Conservation (phyloP, 2,329 filamentous ascomycete genomes). For the Claviceps spartinae region DNA sequence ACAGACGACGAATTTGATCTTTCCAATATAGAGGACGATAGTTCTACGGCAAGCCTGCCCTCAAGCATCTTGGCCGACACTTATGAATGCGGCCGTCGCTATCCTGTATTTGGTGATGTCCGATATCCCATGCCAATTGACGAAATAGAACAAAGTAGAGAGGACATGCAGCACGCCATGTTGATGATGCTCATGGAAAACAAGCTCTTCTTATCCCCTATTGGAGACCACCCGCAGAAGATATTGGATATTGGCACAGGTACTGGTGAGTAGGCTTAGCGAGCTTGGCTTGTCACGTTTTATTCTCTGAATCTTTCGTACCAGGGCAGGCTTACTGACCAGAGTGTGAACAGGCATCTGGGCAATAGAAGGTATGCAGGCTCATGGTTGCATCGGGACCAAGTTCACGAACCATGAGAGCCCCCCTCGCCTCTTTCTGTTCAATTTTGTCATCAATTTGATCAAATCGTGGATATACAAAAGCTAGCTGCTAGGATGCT, state of each 20-base stretch:
- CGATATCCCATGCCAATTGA: slow-evolving; percentile 26
- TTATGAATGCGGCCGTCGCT: slow-evolving; percentile 11
- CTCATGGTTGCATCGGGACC: no score
- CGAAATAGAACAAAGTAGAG: slow-evolving; percentile 23
- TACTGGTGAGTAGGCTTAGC: slow-evolving; percentile 3
- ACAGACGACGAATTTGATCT: slow-evolving; percentile 6
- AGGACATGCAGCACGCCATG: slow-evolving; percentile 28
- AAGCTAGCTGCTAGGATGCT: no score
- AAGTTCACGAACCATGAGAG: not conserved
- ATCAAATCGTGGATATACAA: no score
- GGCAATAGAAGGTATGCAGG: slow-evolving; percentile 4
- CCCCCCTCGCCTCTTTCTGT: not conserved
- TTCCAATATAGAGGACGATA: not conserved
- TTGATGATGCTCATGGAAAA: slow-evolving; percentile 20
- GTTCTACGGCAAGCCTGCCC: slow-evolving; percentile 2
- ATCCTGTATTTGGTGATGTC: slow-evolving; percentile 21
- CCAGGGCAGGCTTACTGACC: not conserved
- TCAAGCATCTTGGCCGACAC: slow-evolving; percentile 7
- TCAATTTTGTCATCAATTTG: no score
- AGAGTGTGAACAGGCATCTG: slow-evolving; percentile 6
- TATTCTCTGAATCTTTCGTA: not conserved
- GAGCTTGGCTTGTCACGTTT: not conserved
- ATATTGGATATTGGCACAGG: slow-evolving; percentile 28
- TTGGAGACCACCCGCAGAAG: slow-evolving; percentile 20
- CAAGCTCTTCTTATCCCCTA: slow-evolving; percentile 26